Conservation (phyloP, 257 asterid genomes). For the Penstemon davidsonii region DNA sequence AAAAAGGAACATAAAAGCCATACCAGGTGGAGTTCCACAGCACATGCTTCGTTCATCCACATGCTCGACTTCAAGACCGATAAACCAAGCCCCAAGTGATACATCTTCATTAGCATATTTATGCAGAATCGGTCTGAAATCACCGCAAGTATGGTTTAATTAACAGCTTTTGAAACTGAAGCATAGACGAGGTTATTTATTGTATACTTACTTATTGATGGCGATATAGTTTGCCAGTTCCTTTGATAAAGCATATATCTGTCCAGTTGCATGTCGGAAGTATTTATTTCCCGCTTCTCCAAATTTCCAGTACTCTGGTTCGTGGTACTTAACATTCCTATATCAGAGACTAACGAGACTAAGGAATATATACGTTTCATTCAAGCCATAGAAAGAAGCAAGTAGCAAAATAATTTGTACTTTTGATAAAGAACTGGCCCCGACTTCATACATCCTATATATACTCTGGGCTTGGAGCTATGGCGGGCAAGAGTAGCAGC, state of each 20-base stretch:
- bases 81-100: slow-evolving; percentile 60
- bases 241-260: slow-evolving; percentile 60
- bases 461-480: slow-evolving; percentile 54
- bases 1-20: not conserved
- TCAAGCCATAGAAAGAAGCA: not conserved
- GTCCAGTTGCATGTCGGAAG: slow-evolving; percentile 70
- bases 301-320: slow-evolving; percentile 63
- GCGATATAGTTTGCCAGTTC: slow-evolving; percentile 51
- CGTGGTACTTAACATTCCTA: slow-evolving; percentile 63
- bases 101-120: slow-evolving; percentile 68
- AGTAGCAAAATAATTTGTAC: slow-evolving; percentile 27
- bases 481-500: slow-evolving; percentile 61
- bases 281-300: slow-evolving; percentile 62
- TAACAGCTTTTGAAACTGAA: not conserved
- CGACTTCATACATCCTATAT: slow-evolving; percentile 68
- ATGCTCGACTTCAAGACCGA: slow-evolving; percentile 62
- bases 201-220: slow-evolving; percentile 43
- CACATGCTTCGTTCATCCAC: slow-evolving; percentile 55
- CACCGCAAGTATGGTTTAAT: not conserved
- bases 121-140: slow-evolving; percentile 54
- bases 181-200: not conserved
- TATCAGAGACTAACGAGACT: not conserved
- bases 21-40: slow-evolving; percentile 60
- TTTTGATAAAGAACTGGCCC: slow-evolving; percentile 64
- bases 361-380: not conserved